Evolutionary conservation across 1,284 basidiomycete species (phyloP), one percentile per base, ranked within the genome.

Genomic region (Golubevia pallescens): DNA sequence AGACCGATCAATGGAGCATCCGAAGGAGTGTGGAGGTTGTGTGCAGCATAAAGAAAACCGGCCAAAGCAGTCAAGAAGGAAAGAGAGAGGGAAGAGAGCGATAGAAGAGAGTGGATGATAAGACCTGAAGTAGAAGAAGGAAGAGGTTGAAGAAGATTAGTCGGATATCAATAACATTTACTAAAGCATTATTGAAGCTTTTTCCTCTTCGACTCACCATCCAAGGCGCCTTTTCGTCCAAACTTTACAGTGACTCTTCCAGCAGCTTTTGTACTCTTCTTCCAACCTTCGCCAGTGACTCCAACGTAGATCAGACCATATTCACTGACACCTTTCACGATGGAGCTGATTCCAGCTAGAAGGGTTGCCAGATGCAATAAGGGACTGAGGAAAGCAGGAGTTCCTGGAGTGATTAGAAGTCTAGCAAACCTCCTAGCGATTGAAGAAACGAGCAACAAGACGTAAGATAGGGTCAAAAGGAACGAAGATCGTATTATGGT

Each of bases 1-100:
- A 81, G 42, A 0, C 75, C 78, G 1, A 81, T 75, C 19, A 81
- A 62, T 20, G 78, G 78, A 34, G 78, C 78, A 64, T 81, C 78
- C 1, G 77, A 77, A n/a, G 78, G 78, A 2, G 78, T 77, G 57
- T 79, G 77, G 21, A 81, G 68, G 62, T 75, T 68, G 55, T 81
- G 78, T 34, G 78, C 78, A 16, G 71, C 71, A 58, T 78, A 79
- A 20, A 81, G 63, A 59, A 81, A 81, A 1, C 78, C 78, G 0
- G 76, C 77, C 42, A 81, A 38, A 1, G 73, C 78, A 4, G 73
- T 69, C 21, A 81, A 69, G 67, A 81, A 78, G 6, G 75, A 75
- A 21, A 81, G 64, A 13, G 77, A 69, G 38, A 81, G 66, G 6
- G 77, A 71, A 10, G 75, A 73, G 60, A 81, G 58, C 63, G 75